Evolutionary conservation across 2,329 filamentous ascomycete genomes (phyloP), one percentile per base, ranked within the genome.

Genomic region (Raffaelea deltoideospora): DNA sequence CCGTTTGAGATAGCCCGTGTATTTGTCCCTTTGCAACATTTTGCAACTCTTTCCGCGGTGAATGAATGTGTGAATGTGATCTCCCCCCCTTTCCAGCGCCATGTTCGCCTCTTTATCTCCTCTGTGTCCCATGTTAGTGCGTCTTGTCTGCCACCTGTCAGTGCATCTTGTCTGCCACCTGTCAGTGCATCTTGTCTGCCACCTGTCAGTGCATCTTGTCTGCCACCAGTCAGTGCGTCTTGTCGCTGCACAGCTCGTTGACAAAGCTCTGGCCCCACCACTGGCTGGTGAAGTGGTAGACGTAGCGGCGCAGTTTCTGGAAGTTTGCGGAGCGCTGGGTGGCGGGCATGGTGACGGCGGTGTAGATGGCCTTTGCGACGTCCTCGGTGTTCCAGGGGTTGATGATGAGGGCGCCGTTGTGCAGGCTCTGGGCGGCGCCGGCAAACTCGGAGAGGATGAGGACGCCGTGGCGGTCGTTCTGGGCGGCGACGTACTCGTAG

Each of bases 341-440:
- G 15, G 86, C 76, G 37, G 79, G 79, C 85, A 96, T 95, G 37
- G 87, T 94, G 31, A 96, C 86, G n/a, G 88, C 85, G 46, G 94
- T 86, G 57, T 95, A 82, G 47, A 96, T 87, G 6, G 87, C 84
- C 49, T 86, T 83, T 29, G 88, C 87, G 27, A 96, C 66, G 57
- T 96, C 88, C 53, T 95, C 87, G 0, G 87, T 95, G 56, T 96
- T 96, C 90, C 90, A 98, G 1, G 90, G 90, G 58, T 98, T 98
- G 51, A 96, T 84, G 37, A 96, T 87, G 35, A 96, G 67, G 48
- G 83, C 86, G 42, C 88, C 88, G 47, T 93, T 88, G 47, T 93
- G 95, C 40, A 98, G 69, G 43, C 82, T 90, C 59, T 96, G 90
- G 1, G 90, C 88, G 8, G 90, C 90, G 31, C 90, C 90, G 0